These are phyloP conservation scores for Prunus davidiana DNA, from an alignment of 306 rosid species.

Conservation along the genomic window DNA sequence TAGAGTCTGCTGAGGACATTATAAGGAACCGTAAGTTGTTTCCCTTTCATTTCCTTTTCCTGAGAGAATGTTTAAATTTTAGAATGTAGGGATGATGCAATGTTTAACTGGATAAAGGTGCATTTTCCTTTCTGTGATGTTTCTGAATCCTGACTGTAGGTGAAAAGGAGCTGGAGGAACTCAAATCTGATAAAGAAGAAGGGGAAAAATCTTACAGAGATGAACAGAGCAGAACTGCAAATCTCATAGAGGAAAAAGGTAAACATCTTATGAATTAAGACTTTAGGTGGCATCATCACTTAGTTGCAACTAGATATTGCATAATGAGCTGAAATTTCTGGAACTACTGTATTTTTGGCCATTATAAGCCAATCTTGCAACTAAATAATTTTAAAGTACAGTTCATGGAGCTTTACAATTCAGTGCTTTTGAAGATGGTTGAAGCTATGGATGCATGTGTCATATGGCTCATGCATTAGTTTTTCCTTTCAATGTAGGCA, in stretches of 20 bases:
- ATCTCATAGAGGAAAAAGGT: constrained; percentile 71
- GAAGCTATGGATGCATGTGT: not conserved
- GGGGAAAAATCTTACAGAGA: constrained; percentile 48
- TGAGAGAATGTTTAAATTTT: not conserved
- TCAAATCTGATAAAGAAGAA: constrained; percentile 54
- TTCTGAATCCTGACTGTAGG: constrained; percentile 43
- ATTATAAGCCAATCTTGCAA: not conserved
- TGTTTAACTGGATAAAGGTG: not conserved
- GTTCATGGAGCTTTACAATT: not conserved
- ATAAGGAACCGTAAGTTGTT: constrained; percentile 56
- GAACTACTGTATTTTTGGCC: not conserved
- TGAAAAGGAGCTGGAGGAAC: constrained; percentile 57
- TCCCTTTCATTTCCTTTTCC: constrained; percentile 1
- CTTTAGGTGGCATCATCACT: not conserved
- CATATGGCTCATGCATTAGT: not conserved
- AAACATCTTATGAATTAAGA: constrained; percentile 12
- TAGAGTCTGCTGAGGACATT: constrained; percentile 59
- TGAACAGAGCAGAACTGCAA: constrained; percentile 49
- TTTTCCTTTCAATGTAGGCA: not conserved
- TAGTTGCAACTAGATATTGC: not conserved
- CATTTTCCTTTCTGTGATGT: constrained; percentile 17
- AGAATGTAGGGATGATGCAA: not conserved
- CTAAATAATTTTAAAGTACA: not conserved
- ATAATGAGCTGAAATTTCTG: not conserved
- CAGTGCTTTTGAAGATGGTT: constrained; percentile 9